phyloP scores from a whole-genome alignment of 2,329 filamentous ascomycete genomes.

The Cladosporium sp. region DNA sequence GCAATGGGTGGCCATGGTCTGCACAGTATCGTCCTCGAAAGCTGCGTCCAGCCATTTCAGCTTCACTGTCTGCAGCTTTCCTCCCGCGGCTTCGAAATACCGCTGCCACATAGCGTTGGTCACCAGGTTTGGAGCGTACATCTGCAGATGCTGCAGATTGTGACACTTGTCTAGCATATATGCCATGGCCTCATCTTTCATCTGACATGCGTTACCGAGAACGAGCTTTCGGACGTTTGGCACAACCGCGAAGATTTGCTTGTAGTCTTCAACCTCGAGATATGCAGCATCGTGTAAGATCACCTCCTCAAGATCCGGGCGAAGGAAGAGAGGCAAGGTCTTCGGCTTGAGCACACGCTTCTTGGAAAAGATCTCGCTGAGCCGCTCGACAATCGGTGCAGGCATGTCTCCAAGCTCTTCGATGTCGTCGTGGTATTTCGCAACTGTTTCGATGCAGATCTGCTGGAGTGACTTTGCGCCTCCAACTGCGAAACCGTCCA shows the following conservation, averaged over 20 bases:
- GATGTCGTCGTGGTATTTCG: constrained; percentile 56
- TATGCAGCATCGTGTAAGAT: constrained; percentile 59
- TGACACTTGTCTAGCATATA: constrained; percentile 70
- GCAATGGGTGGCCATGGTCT: constrained; percentile 57
- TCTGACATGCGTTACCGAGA: constrained; percentile 78
- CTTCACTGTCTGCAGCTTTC: constrained; percentile 60
- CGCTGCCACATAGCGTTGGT: constrained; percentile 68
- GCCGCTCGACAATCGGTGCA: constrained; percentile 47
- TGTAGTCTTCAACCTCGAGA: constrained; percentile 68
- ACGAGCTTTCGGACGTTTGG: constrained; percentile 65
- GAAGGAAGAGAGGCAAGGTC: constrained; percentile 45
- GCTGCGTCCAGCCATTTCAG: constrained; percentile 80
- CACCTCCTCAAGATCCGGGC: constrained; percentile 49
- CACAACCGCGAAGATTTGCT: constrained; percentile 71
- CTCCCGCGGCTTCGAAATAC: constrained; percentile 61
- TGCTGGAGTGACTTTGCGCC: constrained; percentile 65
- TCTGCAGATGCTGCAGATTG: constrained; percentile 63
- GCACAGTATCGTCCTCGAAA: constrained; percentile 65
- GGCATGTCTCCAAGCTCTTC: constrained; percentile 61
- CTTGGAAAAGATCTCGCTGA: constrained; percentile 60
- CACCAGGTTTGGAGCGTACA: constrained; percentile 80
- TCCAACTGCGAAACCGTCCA: constrained; percentile 64
- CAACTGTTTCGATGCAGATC: constrained; percentile 58
- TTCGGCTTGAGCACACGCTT: constrained; percentile 51
- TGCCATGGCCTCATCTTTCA: constrained; percentile 78